A percentile compares a stretch with the other conserved stretches of the same genome.
Conservation (phyloP, 768 basidiomycete species). For the Tubosaeta sp. region DNA sequence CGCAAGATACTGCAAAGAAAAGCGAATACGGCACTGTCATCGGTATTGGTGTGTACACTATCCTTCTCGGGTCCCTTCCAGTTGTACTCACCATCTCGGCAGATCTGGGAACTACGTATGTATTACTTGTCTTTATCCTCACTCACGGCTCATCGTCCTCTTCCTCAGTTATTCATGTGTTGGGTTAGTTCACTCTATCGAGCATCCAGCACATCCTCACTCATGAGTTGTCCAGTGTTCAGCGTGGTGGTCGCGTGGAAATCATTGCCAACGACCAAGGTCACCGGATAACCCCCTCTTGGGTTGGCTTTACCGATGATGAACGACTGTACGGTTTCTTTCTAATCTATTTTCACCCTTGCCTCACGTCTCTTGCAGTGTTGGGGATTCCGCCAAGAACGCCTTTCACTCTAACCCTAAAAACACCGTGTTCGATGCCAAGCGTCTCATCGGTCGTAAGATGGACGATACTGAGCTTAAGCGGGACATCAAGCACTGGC, state of each 20-base stretch:
- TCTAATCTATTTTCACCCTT: fast-evolving
- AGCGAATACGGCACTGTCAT: constrained; percentile 89
- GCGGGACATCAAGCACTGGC: constrained; percentile 89
- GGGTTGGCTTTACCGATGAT: constrained; percentile 78
- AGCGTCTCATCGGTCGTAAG: constrained; percentile 89
- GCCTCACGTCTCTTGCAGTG: constrained; percentile 28
- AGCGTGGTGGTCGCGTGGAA: constrained; percentile 81
- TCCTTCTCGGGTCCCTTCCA: fast-evolving
- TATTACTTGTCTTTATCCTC: not conserved
- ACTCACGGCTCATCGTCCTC: constrained; percentile 15
- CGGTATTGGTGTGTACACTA: constrained; percentile 69
- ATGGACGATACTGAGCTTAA: constrained; percentile 76
- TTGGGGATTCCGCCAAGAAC: constrained; percentile 97
- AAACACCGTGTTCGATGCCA: constrained; percentile 97
- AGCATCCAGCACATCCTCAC: not conserved
- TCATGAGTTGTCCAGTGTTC: constrained; percentile 49
- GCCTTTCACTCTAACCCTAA: constrained; percentile 86
- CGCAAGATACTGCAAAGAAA: constrained; percentile 51
- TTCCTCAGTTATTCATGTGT: constrained; percentile 85
- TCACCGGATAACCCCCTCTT: constrained; percentile 86
- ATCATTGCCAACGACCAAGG: constrained; percentile 90
- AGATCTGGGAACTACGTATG: constrained; percentile 92
- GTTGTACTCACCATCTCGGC: constrained; percentile 11
- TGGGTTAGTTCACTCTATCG: constrained; percentile 51
- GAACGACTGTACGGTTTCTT: constrained; percentile 51